Conservation (phyloP, 1,284 basidiomycete species). For the Mrakiaceae sp. region DNA sequence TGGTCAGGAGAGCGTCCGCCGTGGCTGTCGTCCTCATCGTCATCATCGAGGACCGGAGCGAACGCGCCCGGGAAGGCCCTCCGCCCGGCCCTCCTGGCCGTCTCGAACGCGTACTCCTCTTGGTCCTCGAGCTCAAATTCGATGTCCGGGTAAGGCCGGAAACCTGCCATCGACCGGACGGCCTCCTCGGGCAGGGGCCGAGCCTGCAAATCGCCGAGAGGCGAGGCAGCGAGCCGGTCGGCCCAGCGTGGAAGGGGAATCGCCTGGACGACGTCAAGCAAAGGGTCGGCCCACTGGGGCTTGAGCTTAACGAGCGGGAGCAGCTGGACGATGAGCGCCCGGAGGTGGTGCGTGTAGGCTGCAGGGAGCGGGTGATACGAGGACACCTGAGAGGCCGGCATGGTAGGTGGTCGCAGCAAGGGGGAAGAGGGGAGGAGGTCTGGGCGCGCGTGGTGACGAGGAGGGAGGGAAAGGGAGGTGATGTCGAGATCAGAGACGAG, state of each 20-base stretch:
- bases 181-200: neutral
- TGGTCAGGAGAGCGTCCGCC: no score
- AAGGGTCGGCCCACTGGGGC: neutral
- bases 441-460: no score
- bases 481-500: no score
- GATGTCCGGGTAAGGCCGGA: neutral
- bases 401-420: no score
- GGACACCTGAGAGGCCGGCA: conserved; percentile 24
- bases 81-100: neutral
- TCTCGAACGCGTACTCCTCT: neutral
- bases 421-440: no score
- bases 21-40: no score
- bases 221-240: neutral
- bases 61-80: neutral
- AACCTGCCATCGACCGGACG: neutral
- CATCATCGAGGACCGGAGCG: no score
- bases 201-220: no score
- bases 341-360: conserved; percentile 1
- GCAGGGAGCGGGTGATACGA: conserved; percentile 4
- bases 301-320: neutral
- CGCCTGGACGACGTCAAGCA: neutral
- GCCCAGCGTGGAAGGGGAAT: neutral
- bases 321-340: conserved; percentile 1
- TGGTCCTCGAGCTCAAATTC: neutral
- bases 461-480: no score